Percentiles rank a stretch among this genome's conserved stretches.
These are phyloP conservation scores for Pelargonium fulgidum DNA, from an alignment of 441 rosid species.

Conservation along the genomic window DNA sequence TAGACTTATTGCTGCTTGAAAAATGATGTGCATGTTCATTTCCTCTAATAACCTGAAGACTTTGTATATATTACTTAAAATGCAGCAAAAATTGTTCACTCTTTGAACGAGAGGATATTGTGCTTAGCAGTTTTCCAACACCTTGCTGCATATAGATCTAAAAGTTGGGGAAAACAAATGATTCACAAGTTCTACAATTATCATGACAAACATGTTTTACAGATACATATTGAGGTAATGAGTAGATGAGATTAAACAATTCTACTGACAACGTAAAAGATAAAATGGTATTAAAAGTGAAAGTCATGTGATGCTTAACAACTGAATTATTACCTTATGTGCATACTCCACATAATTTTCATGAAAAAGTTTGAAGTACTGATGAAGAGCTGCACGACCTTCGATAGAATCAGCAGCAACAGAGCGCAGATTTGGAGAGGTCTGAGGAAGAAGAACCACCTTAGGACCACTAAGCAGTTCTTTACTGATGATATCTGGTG, in stretches of 20 bases:
- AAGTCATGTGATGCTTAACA: neutral
- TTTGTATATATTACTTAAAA: neutral
- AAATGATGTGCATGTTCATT: neutral
- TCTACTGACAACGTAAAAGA: neutral
- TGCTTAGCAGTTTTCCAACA: slow-evolving; percentile 10
- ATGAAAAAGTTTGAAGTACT: slow-evolving; percentile 84
- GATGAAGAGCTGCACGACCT: slow-evolving; percentile 82
- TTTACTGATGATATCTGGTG: slow-evolving; percentile 65
- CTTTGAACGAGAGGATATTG: neutral
- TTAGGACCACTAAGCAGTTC: slow-evolving; percentile 84
- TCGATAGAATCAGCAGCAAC: slow-evolving; percentile 81
- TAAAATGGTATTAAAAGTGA: neutral
- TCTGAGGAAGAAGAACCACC: slow-evolving; percentile 64
- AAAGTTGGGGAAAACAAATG: neutral
- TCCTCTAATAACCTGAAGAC: neutral
- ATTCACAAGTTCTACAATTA: slow-evolving; percentile 7
- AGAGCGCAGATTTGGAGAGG: slow-evolving; percentile 63
- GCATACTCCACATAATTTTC: slow-evolving; percentile 94
- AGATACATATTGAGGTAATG: neutral
- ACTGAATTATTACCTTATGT: slow-evolving; percentile 60
- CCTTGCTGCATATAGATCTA: neutral
- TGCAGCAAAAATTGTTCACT: neutral
- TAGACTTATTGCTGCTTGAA: neutral
- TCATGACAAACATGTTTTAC: neutral
- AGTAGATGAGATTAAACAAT: slow-evolving; percentile 7